Conservation (phyloP, 2,329 filamentous ascomycete genomes). For the Clarireedia monteithiana region DNA sequence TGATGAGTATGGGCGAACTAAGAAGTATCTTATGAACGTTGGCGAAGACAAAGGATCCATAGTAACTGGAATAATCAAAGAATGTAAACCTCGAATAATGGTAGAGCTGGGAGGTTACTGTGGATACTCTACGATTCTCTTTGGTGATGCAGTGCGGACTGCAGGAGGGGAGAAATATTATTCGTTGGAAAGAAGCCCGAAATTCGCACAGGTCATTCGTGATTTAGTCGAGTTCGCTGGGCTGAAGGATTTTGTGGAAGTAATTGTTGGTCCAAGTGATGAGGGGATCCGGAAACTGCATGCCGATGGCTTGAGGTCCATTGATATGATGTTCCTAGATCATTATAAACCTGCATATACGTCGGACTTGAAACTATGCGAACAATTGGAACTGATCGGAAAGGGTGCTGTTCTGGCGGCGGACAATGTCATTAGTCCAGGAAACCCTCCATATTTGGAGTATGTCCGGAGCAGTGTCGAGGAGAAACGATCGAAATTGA, state of each 20-base stretch:
- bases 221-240: slow-evolving; percentile 68
- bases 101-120: slow-evolving; percentile 76
- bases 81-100: slow-evolving; percentile 60
- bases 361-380: slow-evolving; percentile 68
- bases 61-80: slow-evolving; percentile 58
- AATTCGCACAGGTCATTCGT: slow-evolving; percentile 63
- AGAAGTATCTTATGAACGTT: slow-evolving; percentile 74
- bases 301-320: slow-evolving; percentile 23
- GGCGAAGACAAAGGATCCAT: slow-evolving; percentile 68
- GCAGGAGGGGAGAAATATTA: slow-evolving; percentile 60
- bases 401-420: slow-evolving; percentile 57
- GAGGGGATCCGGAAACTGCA: slow-evolving; percentile 54
- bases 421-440: slow-evolving; percentile 65
- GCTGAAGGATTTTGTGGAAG: slow-evolving; percentile 59
- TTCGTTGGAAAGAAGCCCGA: slow-evolving; percentile 65
- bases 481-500: slow-evolving; percentile 46
- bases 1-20: slow-evolving; percentile 57
- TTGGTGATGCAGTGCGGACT: slow-evolving; percentile 56
- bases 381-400: slow-evolving; percentile 57
- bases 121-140: slow-evolving; percentile 74
- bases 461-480: slow-evolving; percentile 60
- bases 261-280: slow-evolving; percentile 62
- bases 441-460: slow-evolving; percentile 61
- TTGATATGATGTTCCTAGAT: slow-evolving; percentile 54
- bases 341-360: slow-evolving; percentile 74